Evolutionary conservation across 768 basidiomycete species (phyloP), one percentile per base, ranked within the genome.

Genomic region (Collybiopsis confluens): DNA sequence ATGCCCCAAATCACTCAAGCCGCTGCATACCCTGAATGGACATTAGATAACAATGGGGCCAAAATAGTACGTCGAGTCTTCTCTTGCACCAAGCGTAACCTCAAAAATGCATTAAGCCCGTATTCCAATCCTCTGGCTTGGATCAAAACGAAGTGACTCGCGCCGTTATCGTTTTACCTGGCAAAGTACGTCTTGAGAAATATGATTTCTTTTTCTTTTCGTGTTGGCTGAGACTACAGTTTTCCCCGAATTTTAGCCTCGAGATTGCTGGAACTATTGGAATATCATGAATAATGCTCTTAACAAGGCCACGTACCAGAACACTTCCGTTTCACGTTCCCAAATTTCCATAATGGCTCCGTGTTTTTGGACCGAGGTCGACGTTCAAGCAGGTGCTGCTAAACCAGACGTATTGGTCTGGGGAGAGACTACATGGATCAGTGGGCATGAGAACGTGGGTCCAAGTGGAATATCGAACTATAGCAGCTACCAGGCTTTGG

Each of bases 201-300:
- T 21, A 8, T 48, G 13, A 2, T 30, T 38, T 6, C 28, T 24
- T 4, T 18, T 16, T 21, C 30, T 8, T 11, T 13, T 43, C 24
- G 13, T 43, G 4, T n/a, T n/a, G n/a, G n/a, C n/a, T n/a, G n/a
- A n/a, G n/a, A n/a, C 18, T 23, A 23, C 20, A 23, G 30, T 13
- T 33, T 13, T 6, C 13, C 30, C 13, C 38, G 2, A 13, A 38
- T n/a, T n/a, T n/a, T 42, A 56, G 56, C 51, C 50, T 28, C 50
- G 56, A 2, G 56, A 56, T 36, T 53, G 51, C 44, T 56, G 56
- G 56, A 53, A 52, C 36, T 56, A 56, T 37, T 56, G 47, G 48
- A 51, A 42, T 40, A 35, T 48, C 20, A 38, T 56, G 20, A 56
- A 56, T n/a, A 50, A 56, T 28, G 40, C 48, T 16, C 54, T 56